A percentile compares a stretch with the other conserved stretches of the same genome.
phyloP scores from a whole-genome alignment of 2,329 filamentous ascomycete species.

The Clarireedia paspali region DNA sequence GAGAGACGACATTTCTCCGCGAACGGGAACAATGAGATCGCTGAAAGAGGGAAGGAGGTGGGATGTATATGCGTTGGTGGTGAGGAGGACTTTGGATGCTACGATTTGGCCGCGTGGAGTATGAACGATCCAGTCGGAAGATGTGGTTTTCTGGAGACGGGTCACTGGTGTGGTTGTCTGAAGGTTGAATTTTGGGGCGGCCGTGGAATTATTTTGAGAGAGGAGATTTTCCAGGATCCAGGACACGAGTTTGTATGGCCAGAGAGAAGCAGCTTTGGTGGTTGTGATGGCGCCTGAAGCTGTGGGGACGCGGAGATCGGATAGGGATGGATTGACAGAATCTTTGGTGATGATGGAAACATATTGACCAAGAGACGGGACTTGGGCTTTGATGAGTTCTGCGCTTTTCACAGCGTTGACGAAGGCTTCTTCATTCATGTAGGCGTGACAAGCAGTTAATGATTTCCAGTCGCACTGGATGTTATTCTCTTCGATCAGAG shows the following conservation, averaged over 20 bases:
- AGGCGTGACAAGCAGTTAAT: constrained; percentile 55
- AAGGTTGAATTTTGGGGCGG: constrained; percentile 50
- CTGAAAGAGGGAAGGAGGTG: constrained; percentile 61
- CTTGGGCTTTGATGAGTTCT: constrained; percentile 37
- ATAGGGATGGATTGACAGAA: constrained; percentile 33
- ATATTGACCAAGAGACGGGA: constrained; percentile 48
- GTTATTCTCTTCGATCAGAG: constrained; percentile 46
- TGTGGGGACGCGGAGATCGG: constrained; percentile 44
- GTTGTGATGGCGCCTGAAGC: constrained; percentile 60
- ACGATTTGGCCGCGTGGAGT: constrained; percentile 62
- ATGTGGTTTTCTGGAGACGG: constrained; percentile 33
- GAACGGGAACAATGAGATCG: constrained; percentile 67
- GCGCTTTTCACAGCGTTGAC: constrained; percentile 44
- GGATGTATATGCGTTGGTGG: constrained; percentile 80
- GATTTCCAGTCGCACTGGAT: constrained; percentile 65
- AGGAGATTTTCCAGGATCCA: constrained; percentile 52
- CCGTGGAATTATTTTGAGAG: background rate
- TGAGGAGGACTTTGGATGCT: constrained; percentile 60
- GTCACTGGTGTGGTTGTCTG: constrained; percentile 66
- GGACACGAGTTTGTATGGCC: constrained; percentile 79
- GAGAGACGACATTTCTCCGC: constrained; percentile 65
- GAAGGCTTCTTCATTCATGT: constrained; percentile 50
- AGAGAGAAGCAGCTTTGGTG: constrained; percentile 58
- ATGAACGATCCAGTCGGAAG: constrained; percentile 48
- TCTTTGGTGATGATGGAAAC: constrained; percentile 29